Evolutionary conservation across 2,329 filamentous ascomycete species (phyloP).

Genomic region (Didymella segeticola): DNA sequence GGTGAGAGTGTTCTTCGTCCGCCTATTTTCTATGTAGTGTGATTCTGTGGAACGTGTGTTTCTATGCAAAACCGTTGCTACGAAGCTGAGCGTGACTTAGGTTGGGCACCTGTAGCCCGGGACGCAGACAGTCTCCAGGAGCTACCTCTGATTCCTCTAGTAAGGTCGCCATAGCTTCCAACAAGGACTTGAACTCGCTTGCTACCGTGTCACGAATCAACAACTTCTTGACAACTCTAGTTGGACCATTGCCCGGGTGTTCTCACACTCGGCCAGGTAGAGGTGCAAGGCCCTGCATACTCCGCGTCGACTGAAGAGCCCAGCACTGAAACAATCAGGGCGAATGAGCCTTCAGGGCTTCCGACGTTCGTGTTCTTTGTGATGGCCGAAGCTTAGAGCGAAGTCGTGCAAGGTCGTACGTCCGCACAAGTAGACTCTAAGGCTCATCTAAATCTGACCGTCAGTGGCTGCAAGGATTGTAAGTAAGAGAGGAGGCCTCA

Average conservation of each 20-base stretch:
- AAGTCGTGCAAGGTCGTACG: background rate
- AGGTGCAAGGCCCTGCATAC: slow-evolving; percentile 30
- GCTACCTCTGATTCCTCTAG: slow-evolving; percentile 30
- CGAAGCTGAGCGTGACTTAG: slow-evolving; percentile 32
- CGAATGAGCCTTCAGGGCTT: too few species aligned
- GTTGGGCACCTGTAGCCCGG: slow-evolving; percentile 21
- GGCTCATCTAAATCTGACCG: background rate
- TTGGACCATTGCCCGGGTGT: slow-evolving; percentile 17
- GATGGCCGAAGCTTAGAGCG: background rate
- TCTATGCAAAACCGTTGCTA: slow-evolving; percentile 26
- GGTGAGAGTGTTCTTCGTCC: background rate
- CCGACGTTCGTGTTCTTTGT: slow-evolving; percentile 48
- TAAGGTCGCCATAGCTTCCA: slow-evolving; percentile 23
- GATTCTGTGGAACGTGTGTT: slow-evolving; percentile 29
- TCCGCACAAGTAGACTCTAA: background rate
- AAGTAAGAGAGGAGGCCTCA: background rate
- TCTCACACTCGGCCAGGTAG: slow-evolving; percentile 34
- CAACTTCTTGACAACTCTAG: too few species aligned
- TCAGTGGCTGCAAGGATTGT: background rate
- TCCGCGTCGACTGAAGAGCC: slow-evolving; percentile 1
- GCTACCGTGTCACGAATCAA: background rate
- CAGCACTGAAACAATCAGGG: background rate
- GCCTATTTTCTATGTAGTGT: slow-evolving; percentile 26
- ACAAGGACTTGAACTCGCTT: background rate
- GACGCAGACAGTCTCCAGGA: slow-evolving; percentile 27